phyloP scores from a whole-genome alignment of 371 early-diverging fungal species.

The Mortierella sp. region DNA sequence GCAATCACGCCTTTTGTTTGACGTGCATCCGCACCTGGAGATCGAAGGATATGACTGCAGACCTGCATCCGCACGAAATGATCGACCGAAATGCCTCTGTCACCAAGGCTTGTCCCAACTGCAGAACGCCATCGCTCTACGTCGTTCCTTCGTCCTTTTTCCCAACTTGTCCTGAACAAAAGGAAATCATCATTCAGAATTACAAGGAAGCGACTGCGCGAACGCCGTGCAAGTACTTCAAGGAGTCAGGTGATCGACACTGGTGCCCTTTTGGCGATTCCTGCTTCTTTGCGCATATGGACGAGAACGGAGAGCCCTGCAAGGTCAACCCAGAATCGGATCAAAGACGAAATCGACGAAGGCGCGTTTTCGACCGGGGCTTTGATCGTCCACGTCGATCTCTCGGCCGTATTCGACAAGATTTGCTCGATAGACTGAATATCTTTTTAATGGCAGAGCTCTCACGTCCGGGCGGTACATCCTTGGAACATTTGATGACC shows the following conservation, averaged over 20 bases:
- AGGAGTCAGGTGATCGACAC: conserved; percentile 41
- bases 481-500: no score
- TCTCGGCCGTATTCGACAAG: no score
- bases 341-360: conserved; percentile 22
- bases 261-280: conserved; percentile 59
- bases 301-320: conserved; percentile 39
- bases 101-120: conserved; percentile 58
- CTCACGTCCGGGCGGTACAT: no score
- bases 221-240: conserved; percentile 56
- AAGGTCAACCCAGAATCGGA: conserved; percentile 38
- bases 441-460: no score
- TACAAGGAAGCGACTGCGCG: conserved; percentile 49
- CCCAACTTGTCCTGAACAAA: conserved; percentile 49
- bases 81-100: conserved; percentile 21
- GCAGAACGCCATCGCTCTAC: conserved; percentile 53
- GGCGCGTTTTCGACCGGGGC: no score
- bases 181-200: conserved; percentile 47
- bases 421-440: no score
- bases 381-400: no score
- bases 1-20: conserved; percentile 55
- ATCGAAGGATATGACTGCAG: conserved; percentile 36
- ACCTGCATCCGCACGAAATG: conserved; percentile 12
- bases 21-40: conserved; percentile 58
- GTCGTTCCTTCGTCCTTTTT: conserved; percentile 57
- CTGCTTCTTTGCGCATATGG: conserved; percentile 59